phyloP scores from a whole-genome alignment of 1,139 yeast species.

The Zygoascus sp. region DNA sequence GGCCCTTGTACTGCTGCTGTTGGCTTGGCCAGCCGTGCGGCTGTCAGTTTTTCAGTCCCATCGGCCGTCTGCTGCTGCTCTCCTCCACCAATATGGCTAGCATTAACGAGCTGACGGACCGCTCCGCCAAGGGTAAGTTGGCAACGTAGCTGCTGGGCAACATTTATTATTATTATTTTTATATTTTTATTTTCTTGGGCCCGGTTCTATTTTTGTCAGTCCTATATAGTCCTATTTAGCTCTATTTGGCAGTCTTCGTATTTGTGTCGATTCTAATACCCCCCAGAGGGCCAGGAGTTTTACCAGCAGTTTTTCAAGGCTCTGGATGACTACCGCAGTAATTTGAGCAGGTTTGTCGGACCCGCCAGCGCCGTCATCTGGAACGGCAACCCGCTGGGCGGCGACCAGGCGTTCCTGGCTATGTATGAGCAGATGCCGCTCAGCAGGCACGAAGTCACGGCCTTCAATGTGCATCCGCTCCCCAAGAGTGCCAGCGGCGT shows the following conservation, averaged over 20 bases:
- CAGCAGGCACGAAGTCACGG: constrained; percentile 32
- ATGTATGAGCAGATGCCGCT: constrained; percentile 32
- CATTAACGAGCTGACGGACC: background rate
- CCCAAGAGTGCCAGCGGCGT: constrained; percentile 23
- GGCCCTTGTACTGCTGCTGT: no score
- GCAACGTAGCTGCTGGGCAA: no score
- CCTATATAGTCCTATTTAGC: no score
- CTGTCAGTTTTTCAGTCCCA: background rate
- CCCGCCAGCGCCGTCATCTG: constrained; percentile 36
- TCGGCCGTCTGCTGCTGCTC: background rate
- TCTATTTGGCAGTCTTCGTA: no score
- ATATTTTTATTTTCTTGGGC: background rate
- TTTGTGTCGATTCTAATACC: no score
- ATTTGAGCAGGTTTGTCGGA: constrained; percentile 25
- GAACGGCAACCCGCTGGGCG: constrained; percentile 39
- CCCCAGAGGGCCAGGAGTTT: constrained; percentile 21
- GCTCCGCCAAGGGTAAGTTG: background rate
- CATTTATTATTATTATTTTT: no score
- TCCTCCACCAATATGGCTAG: background rate
- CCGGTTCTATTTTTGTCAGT: background rate
- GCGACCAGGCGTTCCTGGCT: constrained; percentile 33
- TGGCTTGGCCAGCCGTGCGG: background rate
- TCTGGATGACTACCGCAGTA: constrained; percentile 27
- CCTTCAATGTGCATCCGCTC: constrained; percentile 36
- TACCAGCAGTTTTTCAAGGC: constrained; percentile 29